Evolutionary conservation across 1,139 yeast species (phyloP).

Genomic region (Candida sp.): DNA sequence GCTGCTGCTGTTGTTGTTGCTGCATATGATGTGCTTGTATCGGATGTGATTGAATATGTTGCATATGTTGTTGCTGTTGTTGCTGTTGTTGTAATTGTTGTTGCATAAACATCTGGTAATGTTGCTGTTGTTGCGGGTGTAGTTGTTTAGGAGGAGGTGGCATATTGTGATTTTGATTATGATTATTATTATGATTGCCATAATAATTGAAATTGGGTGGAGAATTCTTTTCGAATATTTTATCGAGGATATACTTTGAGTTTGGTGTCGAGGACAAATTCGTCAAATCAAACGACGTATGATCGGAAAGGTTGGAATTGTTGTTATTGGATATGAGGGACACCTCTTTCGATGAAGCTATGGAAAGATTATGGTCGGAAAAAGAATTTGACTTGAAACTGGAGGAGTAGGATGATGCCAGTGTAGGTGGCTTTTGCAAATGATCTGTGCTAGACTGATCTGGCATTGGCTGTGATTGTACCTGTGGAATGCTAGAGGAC

Average conservation of each 20-base stretch:
- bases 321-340: constrained; percentile 2
- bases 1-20: constrained; percentile 13
- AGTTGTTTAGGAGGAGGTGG: constrained; percentile 18
- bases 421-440: background rate
- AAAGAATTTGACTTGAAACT: constrained; percentile 2
- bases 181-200: constrained; percentile 8
- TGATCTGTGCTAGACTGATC: constrained; percentile 1
- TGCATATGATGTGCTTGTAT: constrained; percentile 6
- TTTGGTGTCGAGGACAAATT: constrained; percentile 42
- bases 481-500: constrained; percentile 7
- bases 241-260: constrained; percentile 38
- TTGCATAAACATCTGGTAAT: constrained; percentile 5
- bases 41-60: constrained; percentile 5
- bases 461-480: constrained; percentile 3
- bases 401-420: background rate
- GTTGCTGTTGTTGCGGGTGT: constrained; percentile 12
- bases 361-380: constrained; percentile 8
- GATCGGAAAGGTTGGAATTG: constrained; percentile 14
- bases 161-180: constrained; percentile 21
- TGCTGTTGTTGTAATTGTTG: constrained; percentile 4
- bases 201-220: constrained; percentile 27
- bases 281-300: constrained; percentile 36
- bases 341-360: constrained; percentile 18
- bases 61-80: constrained; percentile 5
- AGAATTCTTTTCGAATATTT: constrained; percentile 38